These are phyloP conservation scores for Colletotrichum paranaense DNA, from an alignment of 2,329 filamentous ascomycete species.

Conservation along the genomic window DNA sequence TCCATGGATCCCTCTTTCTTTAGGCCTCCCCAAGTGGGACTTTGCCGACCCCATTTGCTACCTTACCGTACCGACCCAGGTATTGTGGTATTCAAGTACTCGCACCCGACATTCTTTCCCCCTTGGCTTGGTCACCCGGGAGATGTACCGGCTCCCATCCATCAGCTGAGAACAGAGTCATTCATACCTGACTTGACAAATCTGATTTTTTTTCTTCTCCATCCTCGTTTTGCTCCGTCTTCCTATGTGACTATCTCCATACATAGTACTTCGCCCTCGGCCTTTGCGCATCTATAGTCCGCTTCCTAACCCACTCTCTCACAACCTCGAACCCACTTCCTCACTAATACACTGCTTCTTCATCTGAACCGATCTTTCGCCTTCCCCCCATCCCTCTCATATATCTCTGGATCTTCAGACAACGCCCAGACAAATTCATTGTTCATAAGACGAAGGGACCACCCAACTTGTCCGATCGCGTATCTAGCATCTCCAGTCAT, in stretches of 20 bases:
- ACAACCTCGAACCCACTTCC: background rate
- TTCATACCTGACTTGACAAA: slow-evolving; percentile 21
- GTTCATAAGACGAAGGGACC: slow-evolving; percentile 19
- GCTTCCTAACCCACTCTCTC: slow-evolving; percentile 10
- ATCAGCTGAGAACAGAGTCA: slow-evolving; percentile 31
- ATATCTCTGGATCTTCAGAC: background rate
- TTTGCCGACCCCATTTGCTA: background rate
- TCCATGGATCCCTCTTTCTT: background rate
- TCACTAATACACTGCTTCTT: slow-evolving; percentile 17
- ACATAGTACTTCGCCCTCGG: background rate
- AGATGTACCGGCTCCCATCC: slow-evolving; percentile 23
- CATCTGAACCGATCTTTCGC: background rate
- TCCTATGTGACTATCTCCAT: background rate
- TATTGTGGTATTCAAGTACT: background rate
- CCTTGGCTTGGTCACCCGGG: slow-evolving; percentile 28
- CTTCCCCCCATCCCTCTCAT: background rate
- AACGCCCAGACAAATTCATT: background rate
- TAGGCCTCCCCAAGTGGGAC: slow-evolving; percentile 30
- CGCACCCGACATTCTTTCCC: slow-evolving; percentile 11
- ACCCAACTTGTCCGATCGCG: background rate
- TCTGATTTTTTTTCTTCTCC: slow-evolving; percentile 8
- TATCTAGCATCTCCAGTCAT: slow-evolving; percentile 23
- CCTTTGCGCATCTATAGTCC: background rate
- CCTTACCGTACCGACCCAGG: background rate
- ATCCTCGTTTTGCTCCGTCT: slow-evolving; percentile 10